Base-by-base conservation (phyloP, 2,329 filamentous ascomycete species). In the Botryotinia narcissicola region DNA sequence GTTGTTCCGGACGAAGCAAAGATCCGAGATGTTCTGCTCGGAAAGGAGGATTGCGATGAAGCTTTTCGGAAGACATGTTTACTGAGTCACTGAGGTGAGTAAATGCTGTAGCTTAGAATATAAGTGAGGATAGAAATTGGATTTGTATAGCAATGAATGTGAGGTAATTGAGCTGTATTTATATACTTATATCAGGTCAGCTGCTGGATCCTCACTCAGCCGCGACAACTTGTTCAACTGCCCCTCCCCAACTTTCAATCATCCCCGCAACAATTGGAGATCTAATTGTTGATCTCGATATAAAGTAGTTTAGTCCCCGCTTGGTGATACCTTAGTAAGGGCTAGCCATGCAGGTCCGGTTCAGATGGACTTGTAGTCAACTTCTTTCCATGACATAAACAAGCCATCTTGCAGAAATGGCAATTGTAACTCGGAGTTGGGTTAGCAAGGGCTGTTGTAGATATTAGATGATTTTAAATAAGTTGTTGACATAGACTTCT, bases 21-120 rank as follows among this genome's bases (percentile, higher is more conserved):
- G 88, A 90, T 70, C 89, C 89, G 62, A 90, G 83, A 79, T 91
- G 89, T 82, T 91, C 89, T 70, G 89, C 89, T 77, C 89, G 84
- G 32, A 77, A 77, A 46, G 76, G 76, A 62, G 76, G 76, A 48
- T 68, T 70, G 66, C 73, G 74, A 66, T 77, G 75, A 44, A 75
- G 73, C 48, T 75, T 75, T n/a, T 51, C 25, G 5, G 63, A 51
- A 32, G 76, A 68, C 75, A 77, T 77, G 18, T 29, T 73, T n/a
- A 42, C 18, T 18, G 18, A 64, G n/a, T 22, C 10, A n/a, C 6
- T 48, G 29, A 35, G 12, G 29, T 16, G 3, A 48, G 12, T 46
- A 35, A 35, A 48, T 25, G n/a, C 4, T 32, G 20, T 48, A 48
- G 10, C 12, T 16, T 51, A 3, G 5, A 4, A 51, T 25, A 14